Evolutionary conservation across 31 red algal species (phyloP), one percentile per base, ranked within the genome.

Genomic region (Asparagopsis taxiformis): DNA sequence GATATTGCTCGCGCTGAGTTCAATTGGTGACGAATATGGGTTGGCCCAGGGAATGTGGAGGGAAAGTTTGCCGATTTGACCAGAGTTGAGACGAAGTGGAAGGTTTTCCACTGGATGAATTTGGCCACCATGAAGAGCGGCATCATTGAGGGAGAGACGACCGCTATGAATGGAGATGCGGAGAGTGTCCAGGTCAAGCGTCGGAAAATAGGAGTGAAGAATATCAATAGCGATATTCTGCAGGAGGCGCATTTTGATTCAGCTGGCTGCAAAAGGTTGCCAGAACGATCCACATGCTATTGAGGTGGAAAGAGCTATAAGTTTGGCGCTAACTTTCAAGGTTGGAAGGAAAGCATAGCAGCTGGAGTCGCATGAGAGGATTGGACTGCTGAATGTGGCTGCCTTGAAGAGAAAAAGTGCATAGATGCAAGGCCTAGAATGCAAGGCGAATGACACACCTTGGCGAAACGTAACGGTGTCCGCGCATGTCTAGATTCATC

Each of bases 31-130:
- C 25, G 81, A 74, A 26, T 65, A 68, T 11, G 75, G 31, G 37
- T 60, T 48, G 1, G 70, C 64, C 81, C 81, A 85, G 5, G 81
- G 81, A 9, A 85, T 55, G 20, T 75, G 81, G 0, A 75, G 19
- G 35, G 63, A 25, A 24, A 85, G 69, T 44, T 31, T 59, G 21
- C 36, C 59, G 33, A 85, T 69, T 26, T 25, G 39, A 16, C 69
- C 81, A 3, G n/a, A 10, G 4, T 54, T 38, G 33, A 76, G 30
- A 43, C 55, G 55, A 38, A 76, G 62, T 26, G 72, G 72, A 59
- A 16, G 23, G 20, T 62, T 30, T 31, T 25, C 31, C 52, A 37
- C 46, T 41, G 77, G 6, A 31, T 62, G 34, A 80, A 52, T 21
- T 51, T 31, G 44, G 16, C 19, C 1, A 68, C 8, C 13, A 76